Base-by-base conservation (phyloP, 2,329 filamentous ascomycete genomes). In the Raffaelea deltoideospora region DNA sequence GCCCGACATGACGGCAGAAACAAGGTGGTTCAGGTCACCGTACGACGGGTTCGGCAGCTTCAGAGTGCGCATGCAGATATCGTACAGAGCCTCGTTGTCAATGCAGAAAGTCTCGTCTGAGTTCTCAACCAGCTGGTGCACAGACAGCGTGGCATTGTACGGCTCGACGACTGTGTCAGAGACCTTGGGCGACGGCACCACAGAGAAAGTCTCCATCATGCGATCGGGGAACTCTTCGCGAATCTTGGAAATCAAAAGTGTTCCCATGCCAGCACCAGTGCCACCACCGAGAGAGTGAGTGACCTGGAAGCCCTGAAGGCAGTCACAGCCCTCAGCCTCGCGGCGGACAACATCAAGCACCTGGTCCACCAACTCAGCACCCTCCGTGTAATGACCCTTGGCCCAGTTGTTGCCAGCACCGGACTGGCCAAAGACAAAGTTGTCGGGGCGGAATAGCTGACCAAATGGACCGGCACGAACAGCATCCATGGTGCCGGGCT, bases 371-470 rank as follows among this genome's bases (percentile, higher is more conserved):
- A 96, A 77, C 72, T 98, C 90, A 52, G 90, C 90, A 77, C 90
- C 90, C 72, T 98, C 90, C 48, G 90, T 98, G 77, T 98, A 98
- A 65, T 98, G 90, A 69, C 90, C 90, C 80, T 96, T 98, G 65
- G 90, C 90, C 90, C 90, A 98, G 79, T 96, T 96, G 85, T 98
- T 98, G 69, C 90, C 90, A 63, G 90, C 90, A 76, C 90, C 88
- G 54, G 90, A 96, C 72, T 96, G 90, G 54, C 90, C 90, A 65
- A 96, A 96, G 59, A 96, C 86, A 68, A 96, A 96, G 81, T 96
- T 98, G 72, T 98, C 90, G 60, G 90, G 90, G 49, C 90, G 87
- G 86, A 98, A 96, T 52, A 98, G 86, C 72, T 95, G 83, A 53
- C 90, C 90, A 62, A 96, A 96, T 50, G 90, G 90, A 64, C 90